phyloP scores from a whole-genome alignment of 2,329 filamentous ascomycete genomes.

The Cytospora piceae region DNA sequence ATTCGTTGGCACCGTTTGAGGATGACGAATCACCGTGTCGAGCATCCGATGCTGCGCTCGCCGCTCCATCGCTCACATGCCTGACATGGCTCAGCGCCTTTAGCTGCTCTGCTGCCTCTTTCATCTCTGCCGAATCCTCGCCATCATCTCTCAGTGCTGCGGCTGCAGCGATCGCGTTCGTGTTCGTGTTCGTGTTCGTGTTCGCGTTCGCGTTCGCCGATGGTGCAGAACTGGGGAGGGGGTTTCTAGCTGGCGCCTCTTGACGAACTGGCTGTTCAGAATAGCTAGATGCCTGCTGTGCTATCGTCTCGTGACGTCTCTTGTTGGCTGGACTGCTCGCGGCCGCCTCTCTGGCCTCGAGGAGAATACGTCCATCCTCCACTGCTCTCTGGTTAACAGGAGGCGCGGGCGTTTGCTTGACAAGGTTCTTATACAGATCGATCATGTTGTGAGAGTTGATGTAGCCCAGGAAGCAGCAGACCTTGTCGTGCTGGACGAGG shows the following conservation, averaged over 20 bases:
- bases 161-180: conserved; percentile 11
- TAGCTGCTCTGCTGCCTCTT: conserved; percentile 68
- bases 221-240: conserved; percentile 27
- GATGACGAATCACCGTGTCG: conserved; percentile 41
- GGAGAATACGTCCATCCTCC: conserved; percentile 60
- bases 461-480: conserved; percentile 67
- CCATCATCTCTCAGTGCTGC: conserved; percentile 49
- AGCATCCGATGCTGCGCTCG: conserved; percentile 26
- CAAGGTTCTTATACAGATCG: conserved; percentile 62
- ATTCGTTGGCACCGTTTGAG: conserved; percentile 46
- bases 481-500: conserved; percentile 67
- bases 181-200: too few species aligned
- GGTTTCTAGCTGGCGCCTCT: conserved; percentile 30
- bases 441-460: conserved; percentile 71
- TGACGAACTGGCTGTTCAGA: conserved; percentile 34
- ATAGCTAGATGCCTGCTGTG: conserved; percentile 30
- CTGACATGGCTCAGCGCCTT: conserved; percentile 68
- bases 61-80: conserved; percentile 53
- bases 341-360: conserved; percentile 56
- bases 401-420: conserved; percentile 49
- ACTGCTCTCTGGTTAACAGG: conserved; percentile 35
- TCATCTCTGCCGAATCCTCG: conserved; percentile 71
- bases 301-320: conserved; percentile 29
- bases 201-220: conserved; percentile 8
- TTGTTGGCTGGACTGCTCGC: conserved; percentile 41